Evolutionary conservation across 768 basidiomycete genomes (phyloP).

Genomic region (Inosperma sp.): DNA sequence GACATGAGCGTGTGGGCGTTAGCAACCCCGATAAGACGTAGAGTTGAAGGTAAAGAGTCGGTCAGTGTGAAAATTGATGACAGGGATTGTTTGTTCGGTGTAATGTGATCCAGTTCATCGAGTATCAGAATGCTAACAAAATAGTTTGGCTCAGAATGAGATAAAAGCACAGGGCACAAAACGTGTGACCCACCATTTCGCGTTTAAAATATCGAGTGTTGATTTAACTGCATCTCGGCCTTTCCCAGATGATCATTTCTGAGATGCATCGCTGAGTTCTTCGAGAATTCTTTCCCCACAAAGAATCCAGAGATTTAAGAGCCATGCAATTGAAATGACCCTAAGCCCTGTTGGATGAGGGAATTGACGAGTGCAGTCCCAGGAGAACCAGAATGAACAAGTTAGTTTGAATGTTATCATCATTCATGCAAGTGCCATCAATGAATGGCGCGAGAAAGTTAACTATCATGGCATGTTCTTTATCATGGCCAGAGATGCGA

Average conservation of each 20-base stretch:
- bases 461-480: slow-evolving; percentile 54
- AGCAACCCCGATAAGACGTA: slow-evolving; percentile 81
- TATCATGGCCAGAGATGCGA: slow-evolving; percentile 62
- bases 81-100: slow-evolving; percentile 54
- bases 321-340: slow-evolving; percentile 76
- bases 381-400: slow-evolving; percentile 92
- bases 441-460: slow-evolving; percentile 59
- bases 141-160: background rate
- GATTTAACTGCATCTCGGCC: slow-evolving; percentile 45
- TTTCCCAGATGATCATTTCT: slow-evolving; percentile 36
- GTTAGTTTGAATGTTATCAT: slow-evolving; percentile 34
- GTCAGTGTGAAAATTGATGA: slow-evolving; percentile 66
- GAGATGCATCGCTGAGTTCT: slow-evolving; percentile 40
- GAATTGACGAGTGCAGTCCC: slow-evolving; percentile 81
- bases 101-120: slow-evolving; percentile 84
- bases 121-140: slow-evolving; percentile 63
- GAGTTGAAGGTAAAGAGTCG: slow-evolving; percentile 41
- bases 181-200: slow-evolving; percentile 47
- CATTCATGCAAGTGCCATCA: slow-evolving; percentile 23
- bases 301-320: slow-evolving; percentile 55
- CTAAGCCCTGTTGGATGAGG: slow-evolving; percentile 40
- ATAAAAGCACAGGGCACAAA: too few species aligned
- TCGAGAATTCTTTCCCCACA: slow-evolving; percentile 69
- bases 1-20: slow-evolving; percentile 84
- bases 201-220: slow-evolving; percentile 38